phyloP scores from a whole-genome alignment of 441 rosid genomes.

The Eutrema salsugineum region DNA sequence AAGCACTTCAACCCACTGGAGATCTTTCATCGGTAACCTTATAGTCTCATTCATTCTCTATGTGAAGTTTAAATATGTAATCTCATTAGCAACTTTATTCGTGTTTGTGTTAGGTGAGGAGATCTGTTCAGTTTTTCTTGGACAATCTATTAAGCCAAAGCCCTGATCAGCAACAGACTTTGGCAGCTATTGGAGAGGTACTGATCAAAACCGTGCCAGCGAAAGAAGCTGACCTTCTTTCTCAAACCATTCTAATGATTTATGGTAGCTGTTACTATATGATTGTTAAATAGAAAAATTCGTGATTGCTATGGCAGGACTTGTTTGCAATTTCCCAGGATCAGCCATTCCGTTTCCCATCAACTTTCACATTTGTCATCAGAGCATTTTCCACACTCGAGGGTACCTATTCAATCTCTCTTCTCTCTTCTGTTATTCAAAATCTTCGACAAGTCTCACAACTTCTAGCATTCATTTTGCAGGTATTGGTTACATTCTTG shows the following conservation, averaged over 20 bases:
- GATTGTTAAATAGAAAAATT: background rate
- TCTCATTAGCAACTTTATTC: conserved; percentile 3
- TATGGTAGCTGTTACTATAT: background rate
- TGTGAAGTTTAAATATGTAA: background rate
- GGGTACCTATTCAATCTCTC: conserved; percentile 43
- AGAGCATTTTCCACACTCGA: conserved; percentile 95
- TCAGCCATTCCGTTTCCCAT: conserved; percentile 92
- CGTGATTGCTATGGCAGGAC: conserved; percentile 49
- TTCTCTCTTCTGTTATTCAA: background rate
- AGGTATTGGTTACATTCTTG: conserved; percentile 87
- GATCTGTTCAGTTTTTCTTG: conserved; percentile 92
- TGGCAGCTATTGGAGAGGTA: conserved; percentile 94
- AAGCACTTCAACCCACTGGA: conserved; percentile 93
- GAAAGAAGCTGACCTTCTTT: background rate
- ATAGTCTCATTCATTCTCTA: conserved; percentile 6
- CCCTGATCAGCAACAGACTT: conserved; percentile 86
- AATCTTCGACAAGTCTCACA: background rate
- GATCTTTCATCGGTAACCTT: conserved; percentile 74
- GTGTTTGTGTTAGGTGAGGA: conserved; percentile 65
- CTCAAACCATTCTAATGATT: background rate
- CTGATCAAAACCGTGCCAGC: background rate
- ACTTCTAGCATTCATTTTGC: conserved; percentile 18
- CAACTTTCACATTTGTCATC: conserved; percentile 82
- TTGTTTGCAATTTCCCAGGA: conserved; percentile 93
- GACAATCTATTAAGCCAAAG: conserved; percentile 72